phyloP scores from a whole-genome alignment of 2,329 filamentous ascomycete genomes.

The Paramyrothecium sp. region DNA sequence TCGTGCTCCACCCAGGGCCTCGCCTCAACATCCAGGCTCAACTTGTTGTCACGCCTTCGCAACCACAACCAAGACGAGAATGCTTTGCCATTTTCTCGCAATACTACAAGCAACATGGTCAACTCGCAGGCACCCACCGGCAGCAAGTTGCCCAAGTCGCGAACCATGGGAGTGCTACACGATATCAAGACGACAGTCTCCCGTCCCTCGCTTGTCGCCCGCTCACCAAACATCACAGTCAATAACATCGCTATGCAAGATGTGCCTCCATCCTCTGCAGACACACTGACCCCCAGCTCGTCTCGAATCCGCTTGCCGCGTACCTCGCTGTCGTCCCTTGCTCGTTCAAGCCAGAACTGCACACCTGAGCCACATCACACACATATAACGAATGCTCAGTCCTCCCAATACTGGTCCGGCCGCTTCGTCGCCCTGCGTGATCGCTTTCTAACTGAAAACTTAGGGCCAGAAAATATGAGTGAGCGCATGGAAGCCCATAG shows the following conservation, averaged over 20 bases:
- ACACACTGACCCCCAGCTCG: constrained; percentile 11
- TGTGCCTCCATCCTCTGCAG: constrained; percentile 16
- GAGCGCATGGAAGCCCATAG: not conserved
- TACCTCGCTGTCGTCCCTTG: constrained; percentile 13
- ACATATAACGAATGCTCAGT: constrained; percentile 39
- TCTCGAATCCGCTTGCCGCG: constrained; percentile 15
- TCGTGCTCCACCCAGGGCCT: constrained; percentile 10
- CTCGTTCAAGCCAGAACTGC: constrained; percentile 12
- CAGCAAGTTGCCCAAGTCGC: constrained; percentile 39
- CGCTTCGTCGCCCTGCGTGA: constrained; percentile 59
- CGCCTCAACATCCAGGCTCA: constrained; percentile 10
- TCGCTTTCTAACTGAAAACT: constrained; percentile 30
- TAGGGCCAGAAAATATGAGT: constrained; percentile 10
- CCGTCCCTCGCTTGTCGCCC: constrained; percentile 21
- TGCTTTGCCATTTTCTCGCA: constrained; percentile 9
- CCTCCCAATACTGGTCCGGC: constrained; percentile 59
- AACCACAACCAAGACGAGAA: constrained; percentile 24
- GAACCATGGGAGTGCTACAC: constrained; percentile 42
- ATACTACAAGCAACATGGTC: not conserved
- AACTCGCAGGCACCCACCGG: constrained; percentile 4
- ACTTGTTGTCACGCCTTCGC: constrained; percentile 8
- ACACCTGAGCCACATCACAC: constrained; percentile 19
- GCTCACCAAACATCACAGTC: constrained; percentile 10
- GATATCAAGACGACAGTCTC: constrained; percentile 45
- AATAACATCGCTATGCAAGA: constrained; percentile 13